These are phyloP conservation scores for Geosmithia putterillii DNA, from an alignment of 2,329 filamentous ascomycete species.

Conservation along the genomic window DNA sequence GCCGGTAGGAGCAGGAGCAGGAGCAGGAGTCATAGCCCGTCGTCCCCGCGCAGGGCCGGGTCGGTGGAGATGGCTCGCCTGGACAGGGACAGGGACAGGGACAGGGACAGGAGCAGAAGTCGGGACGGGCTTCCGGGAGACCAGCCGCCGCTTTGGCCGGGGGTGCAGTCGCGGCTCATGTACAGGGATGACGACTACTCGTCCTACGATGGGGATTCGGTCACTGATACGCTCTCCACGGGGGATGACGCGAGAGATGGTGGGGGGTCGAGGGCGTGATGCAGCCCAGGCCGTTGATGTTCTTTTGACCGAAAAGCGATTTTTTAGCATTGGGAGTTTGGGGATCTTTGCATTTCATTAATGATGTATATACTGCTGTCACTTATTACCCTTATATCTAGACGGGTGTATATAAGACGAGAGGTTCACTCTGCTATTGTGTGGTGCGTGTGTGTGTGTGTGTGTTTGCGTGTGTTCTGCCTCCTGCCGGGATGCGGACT, in stretches of 20 bases:
- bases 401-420: too few relatives aligned
- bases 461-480: too few relatives aligned
- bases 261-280: slow-evolving; percentile 9
- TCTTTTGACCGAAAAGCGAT: background rate
- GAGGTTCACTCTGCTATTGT: too few relatives aligned
- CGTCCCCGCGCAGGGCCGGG: slow-evolving; percentile 8
- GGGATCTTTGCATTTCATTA: too few relatives aligned
- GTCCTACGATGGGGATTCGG: slow-evolving; percentile 12
- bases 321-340: too few relatives aligned
- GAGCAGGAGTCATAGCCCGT: slow-evolving; percentile 2
- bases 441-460: too few relatives aligned
- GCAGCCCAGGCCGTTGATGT: slow-evolving; percentile 6
- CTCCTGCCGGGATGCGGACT: too few relatives aligned
- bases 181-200: slow-evolving; percentile 21
- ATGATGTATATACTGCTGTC: too few relatives aligned
- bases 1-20: background rate
- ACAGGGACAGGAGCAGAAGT: slow-evolving; percentile 5
- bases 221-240: slow-evolving; percentile 15
- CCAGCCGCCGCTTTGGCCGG: slow-evolving; percentile 30
- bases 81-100: slow-evolving; percentile 10
- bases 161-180: slow-evolving; percentile 18
- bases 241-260: slow-evolving; percentile 7
- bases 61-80: slow-evolving; percentile 5
- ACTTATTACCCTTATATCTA: too few relatives aligned
- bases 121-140: slow-evolving; percentile 14